Evolutionary conservation across 2,329 filamentous ascomycete genomes (phyloP), one percentile per base, ranked within the genome.

Genomic region (Davidsoniella eucalypti): DNA sequence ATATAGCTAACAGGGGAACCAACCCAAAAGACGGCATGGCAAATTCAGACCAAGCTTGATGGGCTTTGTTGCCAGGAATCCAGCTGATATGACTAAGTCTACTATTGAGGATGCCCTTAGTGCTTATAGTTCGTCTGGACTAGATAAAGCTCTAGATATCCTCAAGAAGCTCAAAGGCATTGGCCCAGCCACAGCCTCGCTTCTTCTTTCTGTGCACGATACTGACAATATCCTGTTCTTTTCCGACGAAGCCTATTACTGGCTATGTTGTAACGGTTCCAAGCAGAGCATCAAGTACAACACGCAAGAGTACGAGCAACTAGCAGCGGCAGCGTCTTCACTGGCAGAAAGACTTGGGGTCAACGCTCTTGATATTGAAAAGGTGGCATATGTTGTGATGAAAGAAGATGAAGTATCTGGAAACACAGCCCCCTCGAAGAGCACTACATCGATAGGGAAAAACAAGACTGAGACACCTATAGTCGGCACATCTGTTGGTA

Each of bases 171-270:
- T 92, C n/a, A 80, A 71, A 55, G 85, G 85, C 33, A 76, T 93
- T 54, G 85, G 85, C 0, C 84, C 85, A 1, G 85, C 85, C 6
- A 90, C 84, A 0, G 84, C 83, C 0, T 85, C 82, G 1, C 72
- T 92, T 29, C 65, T 90, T 1, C 70, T 92, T 2, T 74, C 80
- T 4, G 75, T 82, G 4, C 73, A 78, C 55, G 71, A 78, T 53
- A 72, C 80, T 0, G 62, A 67, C 0, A 63, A 65, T 10, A 69
- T 80, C 45, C 72, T 84, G 1, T 90, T 90, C 68, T 90, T 90
- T 64, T 83, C 80, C 2, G 86, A 93, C 59, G 85, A 92, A 63
- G 71, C 80, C 3, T 90, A 80, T 59, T 73, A 79, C 56, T 90
- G 83, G 83, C 64, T 82, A 5, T 75, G 75, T 58, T 75, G 73